Evolutionary conservation across 768 basidiomycete species (phyloP), one percentile per base, ranked within the genome.

Genomic region (Phanerochaete carnosa): DNA sequence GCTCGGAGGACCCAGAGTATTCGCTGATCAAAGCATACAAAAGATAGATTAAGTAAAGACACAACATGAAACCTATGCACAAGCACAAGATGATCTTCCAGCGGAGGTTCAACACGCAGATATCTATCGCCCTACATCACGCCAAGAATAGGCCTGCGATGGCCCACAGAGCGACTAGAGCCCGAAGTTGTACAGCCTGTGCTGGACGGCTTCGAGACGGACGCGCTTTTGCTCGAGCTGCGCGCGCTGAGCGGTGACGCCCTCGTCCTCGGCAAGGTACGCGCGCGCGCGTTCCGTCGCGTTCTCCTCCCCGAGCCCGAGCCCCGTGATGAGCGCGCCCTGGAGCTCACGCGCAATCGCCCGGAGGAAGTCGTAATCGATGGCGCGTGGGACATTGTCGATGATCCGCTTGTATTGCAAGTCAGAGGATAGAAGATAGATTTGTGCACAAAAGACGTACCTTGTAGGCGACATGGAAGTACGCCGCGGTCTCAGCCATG

Each of bases 401-500:
- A 62, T 62, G 29, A 62, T 62, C 15, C 60, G 45, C 60, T 62
- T n/a, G 43, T 8, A 28, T 7, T 6, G 37, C 37, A 19, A 19
- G 37, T 39, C 37, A 39, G 37, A 9, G 11, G 37, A n/a, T n/a
- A n/a, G 11, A 19, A 19, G 37, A 9, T 9, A 9, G 37, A 39
- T 9, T 9, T 39, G 37, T 9, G 11, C 11, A 19, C 37, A 19
- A 19, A 9, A 16, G 15, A 13, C 50, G n/a, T 11, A 62, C 60
- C 55, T 62, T 62, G 45, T 62, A 62, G 0, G 47, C 37, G 46
- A 62, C 60, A 26, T 62, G 60, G 50, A 62, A 62, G 51, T 62
- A 62, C 49, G 60, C 60, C 0, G 60, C 55, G 32, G 60, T 52
- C 56, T 62, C 60, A 1, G 60, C 60, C 60, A 62, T 62, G 25